Percentiles rank a stretch among this genome's conserved stretches.
Evolutionary conservation across 129 eudicot genomes (phyloP).

Genomic region (Saussurea involucrata): DNA sequence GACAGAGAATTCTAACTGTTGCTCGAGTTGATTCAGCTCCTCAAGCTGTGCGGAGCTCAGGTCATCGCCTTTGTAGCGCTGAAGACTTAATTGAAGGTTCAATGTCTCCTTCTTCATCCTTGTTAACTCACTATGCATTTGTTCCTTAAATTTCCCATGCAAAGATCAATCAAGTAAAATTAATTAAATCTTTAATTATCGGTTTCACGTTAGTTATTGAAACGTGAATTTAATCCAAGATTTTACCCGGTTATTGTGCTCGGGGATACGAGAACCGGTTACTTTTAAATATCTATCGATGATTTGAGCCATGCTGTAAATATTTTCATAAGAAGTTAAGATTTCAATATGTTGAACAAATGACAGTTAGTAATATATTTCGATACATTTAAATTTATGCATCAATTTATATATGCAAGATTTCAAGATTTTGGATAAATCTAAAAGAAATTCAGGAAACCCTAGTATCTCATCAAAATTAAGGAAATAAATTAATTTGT

Average conservation of each 20-base stretch:
- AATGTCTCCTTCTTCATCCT: constrained; percentile 63
- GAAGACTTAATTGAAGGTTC: constrained; percentile 61
- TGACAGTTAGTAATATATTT: neutral
- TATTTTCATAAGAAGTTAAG: neutral
- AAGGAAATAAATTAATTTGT: neutral
- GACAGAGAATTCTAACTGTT: constrained; percentile 66
- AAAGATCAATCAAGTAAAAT: neutral
- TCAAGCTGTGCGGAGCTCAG: constrained; percentile 53
- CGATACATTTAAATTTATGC: neutral
- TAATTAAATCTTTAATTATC: neutral
- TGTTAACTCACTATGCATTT: constrained; percentile 46
- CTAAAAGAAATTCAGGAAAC: neutral
- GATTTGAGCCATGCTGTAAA: constrained; percentile 65
- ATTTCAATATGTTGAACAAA: neutral
- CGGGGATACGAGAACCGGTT: constrained; percentile 49
- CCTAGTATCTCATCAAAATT: constrained; percentile 11
- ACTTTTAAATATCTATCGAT: constrained; percentile 57
- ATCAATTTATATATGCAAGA: neutral
- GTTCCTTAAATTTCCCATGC: constrained; percentile 36
- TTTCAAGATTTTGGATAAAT: neutral
- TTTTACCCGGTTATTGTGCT: constrained; percentile 42
- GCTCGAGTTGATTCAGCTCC: constrained; percentile 68
- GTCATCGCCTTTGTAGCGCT: constrained; percentile 72
- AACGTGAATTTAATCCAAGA: neutral
- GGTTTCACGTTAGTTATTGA: neutral